Percentiles rank a stretch among this genome's conserved stretches.
Conservation (phyloP, 192 early-diverging fungal genomes). For the Podila epicladia region DNA sequence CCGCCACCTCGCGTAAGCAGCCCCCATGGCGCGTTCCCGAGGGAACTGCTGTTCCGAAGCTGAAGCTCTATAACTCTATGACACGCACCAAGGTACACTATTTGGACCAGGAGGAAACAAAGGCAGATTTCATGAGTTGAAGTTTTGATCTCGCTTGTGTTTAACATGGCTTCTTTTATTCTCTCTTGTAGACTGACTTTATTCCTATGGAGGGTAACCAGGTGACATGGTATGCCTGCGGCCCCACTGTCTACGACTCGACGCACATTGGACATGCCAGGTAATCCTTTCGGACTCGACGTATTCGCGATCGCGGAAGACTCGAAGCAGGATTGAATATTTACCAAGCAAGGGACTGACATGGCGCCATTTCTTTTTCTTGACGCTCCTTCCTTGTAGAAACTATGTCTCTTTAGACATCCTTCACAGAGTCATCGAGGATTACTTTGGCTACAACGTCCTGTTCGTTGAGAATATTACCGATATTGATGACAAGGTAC, state of each 20-base stretch:
- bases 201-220: slow-evolving; percentile 81
- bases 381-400: slow-evolving; percentile 51
- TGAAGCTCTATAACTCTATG: slow-evolving; percentile 86
- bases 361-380: not conserved
- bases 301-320: not conserved
- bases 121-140: no score
- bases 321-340: not conserved
- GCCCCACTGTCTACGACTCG: slow-evolving; percentile 97
- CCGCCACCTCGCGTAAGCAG: slow-evolving; percentile 57
- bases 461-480: slow-evolving; percentile 97
- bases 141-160: not conserved
- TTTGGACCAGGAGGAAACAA: no score
- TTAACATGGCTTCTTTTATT: not conserved
- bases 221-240: slow-evolving; percentile 98
- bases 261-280: slow-evolving; percentile 97
- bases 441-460: slow-evolving; percentile 96
- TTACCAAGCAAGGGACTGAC: slow-evolving; percentile 1
- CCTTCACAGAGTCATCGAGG: slow-evolving; percentile 90
- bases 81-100: slow-evolving; percentile 81
- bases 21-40: slow-evolving; percentile 74
- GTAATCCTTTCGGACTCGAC: slow-evolving; percentile 34
- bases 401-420: slow-evolving; percentile 95
- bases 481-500: slow-evolving; percentile 96
- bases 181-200: slow-evolving; percentile 78
- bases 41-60: slow-evolving; percentile 54